These are phyloP conservation scores for Sclerospora graminicola DNA, from an alignment of 352 stramenopile genomes.

Conservation along the genomic window DNA sequence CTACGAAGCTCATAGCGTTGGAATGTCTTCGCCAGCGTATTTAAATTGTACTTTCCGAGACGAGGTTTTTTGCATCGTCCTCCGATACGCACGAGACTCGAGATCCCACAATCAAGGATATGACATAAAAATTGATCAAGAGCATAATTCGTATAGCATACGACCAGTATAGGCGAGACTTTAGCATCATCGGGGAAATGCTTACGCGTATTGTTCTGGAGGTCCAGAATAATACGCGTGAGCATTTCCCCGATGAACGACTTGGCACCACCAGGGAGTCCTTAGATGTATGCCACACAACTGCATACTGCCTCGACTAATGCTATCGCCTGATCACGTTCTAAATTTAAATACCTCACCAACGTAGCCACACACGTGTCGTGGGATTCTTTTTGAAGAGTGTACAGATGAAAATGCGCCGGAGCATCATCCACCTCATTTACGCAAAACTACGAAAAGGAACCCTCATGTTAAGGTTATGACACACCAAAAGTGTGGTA, in stretches of 20 bases:
- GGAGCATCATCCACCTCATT: background rate
- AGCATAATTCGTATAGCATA: slow-evolving; percentile 89
- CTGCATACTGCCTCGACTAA: slow-evolving; percentile 62
- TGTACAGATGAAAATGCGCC: slow-evolving; percentile 10
- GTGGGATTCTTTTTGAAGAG: slow-evolving; percentile 9
- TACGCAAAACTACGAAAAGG: no score
- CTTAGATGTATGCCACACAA: slow-evolving; percentile 71
- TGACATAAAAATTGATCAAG: slow-evolving; percentile 87
- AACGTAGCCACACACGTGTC: slow-evolving; percentile 13
- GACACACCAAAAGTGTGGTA: no score
- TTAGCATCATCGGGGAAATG: no score
- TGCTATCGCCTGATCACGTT: slow-evolving; percentile 47
- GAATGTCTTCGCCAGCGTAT: slow-evolving; percentile 14
- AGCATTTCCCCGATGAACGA: slow-evolving; percentile 78
- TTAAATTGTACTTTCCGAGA: slow-evolving; percentile 30
- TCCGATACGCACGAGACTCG: slow-evolving; percentile 62
- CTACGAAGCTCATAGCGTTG: slow-evolving; percentile 19
- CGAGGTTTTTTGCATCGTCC: slow-evolving; percentile 51
- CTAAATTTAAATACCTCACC: slow-evolving; percentile 25
- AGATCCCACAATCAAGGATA: slow-evolving; percentile 41
- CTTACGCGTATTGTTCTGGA: no score
- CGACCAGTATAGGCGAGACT: slow-evolving; percentile 50
- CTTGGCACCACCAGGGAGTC: slow-evolving; percentile 71
- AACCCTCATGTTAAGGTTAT: no score
- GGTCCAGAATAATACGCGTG: slow-evolving; percentile 60